Evolutionary conservation across 2,329 filamentous ascomycete species (phyloP).

Genomic region (Calonectria hongkongensis): DNA sequence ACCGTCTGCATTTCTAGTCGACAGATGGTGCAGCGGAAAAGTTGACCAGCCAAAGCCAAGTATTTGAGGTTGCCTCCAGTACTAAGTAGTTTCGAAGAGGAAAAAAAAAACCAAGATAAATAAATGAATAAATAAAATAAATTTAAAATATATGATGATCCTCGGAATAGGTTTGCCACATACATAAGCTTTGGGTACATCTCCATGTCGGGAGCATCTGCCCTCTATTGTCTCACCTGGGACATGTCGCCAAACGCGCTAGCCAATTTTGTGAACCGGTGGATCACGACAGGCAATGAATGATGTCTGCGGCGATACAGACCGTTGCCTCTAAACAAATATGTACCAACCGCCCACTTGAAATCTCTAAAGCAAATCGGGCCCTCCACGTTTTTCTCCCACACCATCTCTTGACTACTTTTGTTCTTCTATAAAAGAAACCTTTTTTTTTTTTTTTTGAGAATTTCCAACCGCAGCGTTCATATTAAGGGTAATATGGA

Average conservation of each 20-base stretch:
- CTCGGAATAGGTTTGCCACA: background rate
- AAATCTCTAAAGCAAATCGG: constrained; percentile 21
- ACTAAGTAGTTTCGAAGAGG: too few relatives aligned
- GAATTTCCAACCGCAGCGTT: constrained; percentile 1
- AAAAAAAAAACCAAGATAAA: too few relatives aligned
- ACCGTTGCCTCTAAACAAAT: constrained; percentile 10
- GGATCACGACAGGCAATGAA: constrained; percentile 14
- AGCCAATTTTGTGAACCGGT: background rate
- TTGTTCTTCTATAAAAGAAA: constrained; percentile 25
- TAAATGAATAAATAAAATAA: too few relatives aligned
- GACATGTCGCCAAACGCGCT: constrained; percentile 11
- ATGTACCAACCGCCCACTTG: constrained; percentile 18
- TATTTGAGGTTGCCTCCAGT: too few relatives aligned
- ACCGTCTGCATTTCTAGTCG: background rate
- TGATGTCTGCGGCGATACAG: constrained; percentile 16
- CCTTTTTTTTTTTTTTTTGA: background rate
- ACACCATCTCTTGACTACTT: constrained; percentile 9
- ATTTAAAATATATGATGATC: background rate
- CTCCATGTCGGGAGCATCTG: background rate
- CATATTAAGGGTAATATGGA: constrained; percentile 56
- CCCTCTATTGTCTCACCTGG: background rate
- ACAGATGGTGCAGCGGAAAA: background rate
- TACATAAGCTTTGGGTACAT: background rate
- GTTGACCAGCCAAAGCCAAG: too few relatives aligned
- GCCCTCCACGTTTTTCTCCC: constrained; percentile 14